A percentile compares a stretch with the other conserved stretches of the same genome.
Evolutionary conservation across 2,329 filamentous ascomycete species (phyloP).

Genomic region (Basipetospora chlamydospora): DNA sequence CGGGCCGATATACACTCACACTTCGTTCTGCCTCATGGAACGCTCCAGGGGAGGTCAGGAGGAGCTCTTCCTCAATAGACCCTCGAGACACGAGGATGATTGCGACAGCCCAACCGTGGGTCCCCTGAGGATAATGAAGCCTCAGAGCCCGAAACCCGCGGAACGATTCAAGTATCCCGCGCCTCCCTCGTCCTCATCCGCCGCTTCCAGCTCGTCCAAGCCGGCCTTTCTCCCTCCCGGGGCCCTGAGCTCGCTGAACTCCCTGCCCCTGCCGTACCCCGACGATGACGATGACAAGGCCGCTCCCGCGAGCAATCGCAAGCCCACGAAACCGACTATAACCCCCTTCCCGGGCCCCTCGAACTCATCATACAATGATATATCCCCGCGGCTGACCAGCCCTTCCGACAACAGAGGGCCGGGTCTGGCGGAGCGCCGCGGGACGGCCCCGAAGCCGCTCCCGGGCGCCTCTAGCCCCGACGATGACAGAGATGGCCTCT

Average conservation of each 20-base stretch:
- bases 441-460: constrained; percentile 66
- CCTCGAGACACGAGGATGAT: constrained; percentile 29
- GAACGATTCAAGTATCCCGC: constrained; percentile 38
- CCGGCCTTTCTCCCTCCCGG: constrained; percentile 52
- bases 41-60: constrained; percentile 51
- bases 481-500: constrained; percentile 63
- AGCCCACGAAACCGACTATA: constrained; percentile 20
- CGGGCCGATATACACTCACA: no score
- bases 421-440: constrained; percentile 66
- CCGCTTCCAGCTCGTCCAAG: constrained; percentile 30
- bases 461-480: constrained; percentile 71
- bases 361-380: constrained; percentile 33
- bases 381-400: constrained; percentile 37
- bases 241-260: constrained; percentile 53
- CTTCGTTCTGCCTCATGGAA: constrained; percentile 21
- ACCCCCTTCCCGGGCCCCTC: constrained; percentile 27
- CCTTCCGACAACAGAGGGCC: constrained; percentile 43
- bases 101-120: constrained; percentile 65
- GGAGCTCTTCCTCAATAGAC: constrained; percentile 65
- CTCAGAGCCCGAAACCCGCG: constrained; percentile 47
- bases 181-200: constrained; percentile 22
- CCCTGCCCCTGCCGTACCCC: constrained; percentile 50
- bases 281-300: constrained; percentile 42
- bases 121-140: constrained; percentile 74
- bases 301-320: constrained; percentile 17